These are phyloP conservation scores for Candida michaelii DNA, from an alignment of 805 yeast genomes.

Conservation along the genomic window DNA sequence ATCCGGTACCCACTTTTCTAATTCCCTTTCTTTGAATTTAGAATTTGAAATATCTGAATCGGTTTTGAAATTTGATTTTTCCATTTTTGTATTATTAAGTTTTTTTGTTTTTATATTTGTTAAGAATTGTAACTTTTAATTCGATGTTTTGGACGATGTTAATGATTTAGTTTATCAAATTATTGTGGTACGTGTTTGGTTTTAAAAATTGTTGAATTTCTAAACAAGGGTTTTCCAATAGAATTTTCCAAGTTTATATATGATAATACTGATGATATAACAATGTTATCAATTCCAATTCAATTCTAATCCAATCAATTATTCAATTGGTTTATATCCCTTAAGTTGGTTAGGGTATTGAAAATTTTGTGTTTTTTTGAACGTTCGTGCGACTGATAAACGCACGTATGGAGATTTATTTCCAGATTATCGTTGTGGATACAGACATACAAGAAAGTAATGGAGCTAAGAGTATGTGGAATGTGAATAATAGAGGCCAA, in stretches of 20 bases:
- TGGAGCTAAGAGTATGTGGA: too few species aligned
- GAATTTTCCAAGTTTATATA: too few species aligned
- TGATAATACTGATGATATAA: not conserved
- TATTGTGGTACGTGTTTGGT: not conserved
- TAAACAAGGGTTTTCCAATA: too few species aligned
- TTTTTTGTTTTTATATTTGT: slow-evolving; percentile 7
- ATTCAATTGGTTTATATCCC: slow-evolving; percentile 4
- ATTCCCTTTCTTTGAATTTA: slow-evolving; percentile 60
- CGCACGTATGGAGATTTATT: not conserved
- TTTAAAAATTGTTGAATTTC: too few species aligned
- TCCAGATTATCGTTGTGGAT: too few species aligned
- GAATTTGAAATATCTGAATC: slow-evolving; percentile 77
- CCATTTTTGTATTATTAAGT: slow-evolving; percentile 5
- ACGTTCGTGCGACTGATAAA: slow-evolving; percentile 7
- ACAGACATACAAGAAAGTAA: too few species aligned
- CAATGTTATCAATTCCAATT: not conserved
- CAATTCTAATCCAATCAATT: not conserved
- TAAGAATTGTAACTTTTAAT: too few species aligned
- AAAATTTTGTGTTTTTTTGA: slow-evolving; percentile 4
- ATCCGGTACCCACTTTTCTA: slow-evolving; percentile 85
- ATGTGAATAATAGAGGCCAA: too few species aligned
- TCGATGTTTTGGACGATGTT: too few species aligned
- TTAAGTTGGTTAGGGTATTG: slow-evolving; percentile 1
- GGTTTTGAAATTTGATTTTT: slow-evolving; percentile 56
- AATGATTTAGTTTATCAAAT: too few species aligned